Conservation (phyloP, 768 basidiomycete genomes). For the Tylopilus felleus region DNA sequence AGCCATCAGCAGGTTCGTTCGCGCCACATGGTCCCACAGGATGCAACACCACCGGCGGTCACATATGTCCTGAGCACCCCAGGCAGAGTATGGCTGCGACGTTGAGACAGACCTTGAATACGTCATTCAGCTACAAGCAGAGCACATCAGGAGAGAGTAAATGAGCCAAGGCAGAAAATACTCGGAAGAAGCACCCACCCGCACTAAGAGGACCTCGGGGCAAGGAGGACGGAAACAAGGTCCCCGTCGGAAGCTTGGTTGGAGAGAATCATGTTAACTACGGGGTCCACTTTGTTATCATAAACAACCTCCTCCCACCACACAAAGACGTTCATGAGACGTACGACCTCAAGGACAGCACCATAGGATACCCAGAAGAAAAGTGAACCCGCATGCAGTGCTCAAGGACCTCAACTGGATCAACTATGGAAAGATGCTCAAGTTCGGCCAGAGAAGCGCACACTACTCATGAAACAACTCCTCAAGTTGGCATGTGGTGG, state of each 20-base stretch:
- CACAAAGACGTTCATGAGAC: conserved; percentile 98
- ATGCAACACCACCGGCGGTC: conserved; percentile 69
- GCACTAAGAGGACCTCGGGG: conserved; percentile 21
- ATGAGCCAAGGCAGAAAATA: conserved; percentile 64
- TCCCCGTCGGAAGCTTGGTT: conserved; percentile 91
- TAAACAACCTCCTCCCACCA: conserved; percentile 99
- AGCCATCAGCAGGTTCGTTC: conserved; percentile 38
- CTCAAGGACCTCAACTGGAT: conserved; percentile 99
- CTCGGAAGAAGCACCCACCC: conserved; percentile 56
- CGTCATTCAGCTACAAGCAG: conserved; percentile 84
- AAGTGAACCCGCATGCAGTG: conserved; percentile 77
- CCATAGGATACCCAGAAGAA: conserved; percentile 89
- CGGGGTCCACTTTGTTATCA: conserved; percentile 99
- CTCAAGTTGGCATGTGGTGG: conserved; percentile 89
- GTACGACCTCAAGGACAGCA: conserved; percentile 94
- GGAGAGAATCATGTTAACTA: conserved; percentile 99
- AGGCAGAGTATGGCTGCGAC: conserved; percentile 38
- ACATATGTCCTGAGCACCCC: conserved; percentile 30
- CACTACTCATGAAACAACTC: conserved; percentile 87
- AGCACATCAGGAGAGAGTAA: conserved; percentile 86
- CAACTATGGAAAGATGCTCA: conserved; percentile 66
- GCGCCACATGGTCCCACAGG: conserved; percentile 44
- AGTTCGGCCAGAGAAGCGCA: conserved; percentile 94
- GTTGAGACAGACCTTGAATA: conserved; percentile 38
- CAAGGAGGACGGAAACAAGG: conserved; percentile 46